Base-by-base conservation (phyloP, 495 filamentous ascomycete genomes). In the Aspergillus sclerotioniger region DNA sequence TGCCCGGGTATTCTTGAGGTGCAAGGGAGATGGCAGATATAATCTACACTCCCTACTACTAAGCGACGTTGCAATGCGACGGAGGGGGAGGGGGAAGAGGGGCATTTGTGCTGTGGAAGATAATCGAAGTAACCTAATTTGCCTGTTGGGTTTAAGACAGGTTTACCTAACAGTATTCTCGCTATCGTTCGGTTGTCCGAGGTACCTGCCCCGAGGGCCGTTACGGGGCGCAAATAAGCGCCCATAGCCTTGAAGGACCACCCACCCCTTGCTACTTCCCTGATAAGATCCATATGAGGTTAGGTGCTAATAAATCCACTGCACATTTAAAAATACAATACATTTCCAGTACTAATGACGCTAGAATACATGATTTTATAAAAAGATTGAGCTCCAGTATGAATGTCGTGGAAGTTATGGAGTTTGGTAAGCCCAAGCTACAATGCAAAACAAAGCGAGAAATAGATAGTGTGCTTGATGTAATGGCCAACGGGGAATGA, bases 51-150 rank as follows among this genome's bases (percentile, higher is more conserved):
- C 64, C 55, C 53, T 25, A 25, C 25, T 25, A 25, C 25, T 59
- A 45, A 74, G 57, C 29, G 70, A 71, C 21, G 57, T 32, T 59
- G 70, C 56, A 58, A 72, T 62, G 43, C 71, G 65, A 57, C 61
- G 69, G 67, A 72, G 71, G 68, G 37, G 37, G 3, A 35, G 67
- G 71, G 66, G 67, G 71, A 76, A 72, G 73, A 76, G 73, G 73
- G 73, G 75, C 73, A 77, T 76, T 71, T 56, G 57, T 45, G 51
- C 46, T 58, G 55, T 56, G 51, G 62, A 53, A 54, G 51, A 32
- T 29, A 55, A 58, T 58, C 12, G 46, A 54, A 58, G 21, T 45
- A 25, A 33, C 37, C 39, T 47, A 45, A 52, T 56, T 60, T 51
- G 58, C 41, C 54, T 41, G 37, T 13, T 45, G 32, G 13, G 7